Base-by-base conservation (phyloP, 768 basidiomycete species). In the Sarcomyxa edulis region DNA sequence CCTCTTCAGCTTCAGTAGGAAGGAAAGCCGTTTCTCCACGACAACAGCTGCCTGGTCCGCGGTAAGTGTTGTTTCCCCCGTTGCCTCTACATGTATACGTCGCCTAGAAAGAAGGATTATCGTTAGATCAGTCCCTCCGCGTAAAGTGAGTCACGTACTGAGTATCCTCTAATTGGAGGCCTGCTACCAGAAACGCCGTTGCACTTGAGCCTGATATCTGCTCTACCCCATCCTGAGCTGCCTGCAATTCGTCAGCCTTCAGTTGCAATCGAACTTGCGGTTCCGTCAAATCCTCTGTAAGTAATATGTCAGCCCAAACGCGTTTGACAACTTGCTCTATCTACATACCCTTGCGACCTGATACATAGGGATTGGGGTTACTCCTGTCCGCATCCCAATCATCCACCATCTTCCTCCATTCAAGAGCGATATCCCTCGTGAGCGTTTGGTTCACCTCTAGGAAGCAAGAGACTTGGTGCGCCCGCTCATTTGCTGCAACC, bases 1-100 rank as follows among this genome's bases (percentile, higher is more conserved):
- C 35, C 35, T 41, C 19, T 15, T 32, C n/a, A 48, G 35, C 6
- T 18, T 47, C 6, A 38, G 40, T 9, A 50, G 19, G 22, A 21
- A 4, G 7, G 40, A 43, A 7, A 44, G 46, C 7, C 27, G 39
- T 25, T 35, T 32, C 28, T 35, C n/a, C 10, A 32, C 14, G 36
- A 44, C 27, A 7, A 19, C n/a, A 4, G 36, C 32, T 12, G 35
- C 33, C 37, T 47, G 45, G 18, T 29, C 9, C 9, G 28, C 23
- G 25, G 44, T 40, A 12, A 8, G 14, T 5, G 23, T 20, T 32
- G 32, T 32, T 8, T n/a, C n/a, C n/a, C n/a, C 14, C 10, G 9
- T n/a, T n/a, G n/a, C n/a, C n/a, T n/a, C n/a, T n/a, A n/a, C 32
- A 10, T 32, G 10, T 16, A 15, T n/a, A 8, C 10, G 15, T 32